Conservation (phyloP, 805 yeast species). For the Torulaspora delbrueckii region DNA sequence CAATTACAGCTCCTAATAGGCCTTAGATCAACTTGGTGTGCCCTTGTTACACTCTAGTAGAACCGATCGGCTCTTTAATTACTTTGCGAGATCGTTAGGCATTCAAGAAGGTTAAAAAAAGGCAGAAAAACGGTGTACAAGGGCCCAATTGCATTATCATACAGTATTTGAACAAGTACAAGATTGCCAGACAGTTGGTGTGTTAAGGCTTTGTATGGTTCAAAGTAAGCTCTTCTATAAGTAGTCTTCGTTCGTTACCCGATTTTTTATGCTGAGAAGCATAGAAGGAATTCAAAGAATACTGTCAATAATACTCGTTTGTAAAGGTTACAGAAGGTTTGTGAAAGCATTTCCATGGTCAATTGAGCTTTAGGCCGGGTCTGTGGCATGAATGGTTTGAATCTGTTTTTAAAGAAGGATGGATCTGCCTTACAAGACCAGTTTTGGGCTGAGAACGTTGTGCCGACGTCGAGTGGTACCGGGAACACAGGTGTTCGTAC, state of each 20-base stretch:
- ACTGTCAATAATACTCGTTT: not conserved
- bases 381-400: slow-evolving; percentile 4
- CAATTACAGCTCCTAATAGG: not conserved
- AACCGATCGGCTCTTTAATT: not conserved
- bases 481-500: not conserved
- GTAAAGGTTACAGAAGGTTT: not conserved
- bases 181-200: no score
- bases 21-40: not conserved
- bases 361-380: not conserved
- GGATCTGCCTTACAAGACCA: slow-evolving; percentile 5
- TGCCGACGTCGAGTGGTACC: not conserved
- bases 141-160: not conserved
- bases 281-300: not conserved
- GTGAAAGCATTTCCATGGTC: not conserved
- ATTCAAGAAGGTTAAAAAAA: not conserved
- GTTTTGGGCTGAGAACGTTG: slow-evolving; percentile 1
- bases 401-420: slow-evolving; percentile 2
- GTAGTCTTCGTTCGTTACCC: not conserved
- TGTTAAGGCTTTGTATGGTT: not conserved
- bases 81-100: not conserved
- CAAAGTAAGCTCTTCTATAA: not conserved
- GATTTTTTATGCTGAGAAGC: not conserved
- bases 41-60: not conserved
- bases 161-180: not conserved
- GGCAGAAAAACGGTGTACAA: not conserved